Base-by-base conservation (phyloP, 192 early-diverging fungal species). In the Mortierella hygrophila region DNA sequence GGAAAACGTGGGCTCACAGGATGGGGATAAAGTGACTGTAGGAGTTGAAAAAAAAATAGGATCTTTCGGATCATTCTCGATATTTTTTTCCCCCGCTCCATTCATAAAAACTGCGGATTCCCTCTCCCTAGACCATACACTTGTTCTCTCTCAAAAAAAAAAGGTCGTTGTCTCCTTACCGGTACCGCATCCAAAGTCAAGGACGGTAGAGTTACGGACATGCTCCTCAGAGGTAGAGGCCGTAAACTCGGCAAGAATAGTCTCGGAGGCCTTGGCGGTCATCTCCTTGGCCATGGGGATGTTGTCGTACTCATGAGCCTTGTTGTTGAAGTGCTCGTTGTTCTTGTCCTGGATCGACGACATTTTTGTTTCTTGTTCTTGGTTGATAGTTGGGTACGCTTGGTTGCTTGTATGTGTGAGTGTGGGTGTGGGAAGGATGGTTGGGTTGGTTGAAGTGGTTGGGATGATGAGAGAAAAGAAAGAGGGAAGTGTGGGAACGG, bases 141-240 rank as follows among this genome's bases (percentile, higher is more conserved):
- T 16, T 71, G 37, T 16, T 41, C 47, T 71, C 26, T 55, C 4
- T 52, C 42, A 46, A 79, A 26, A 9, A 55, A 71, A 55, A 54
- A 54, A 1, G 55, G 21, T 38, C 44, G 4, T 52, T 23, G 37
- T 40, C 10, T 46, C 2, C 10, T 49, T 82, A 79, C 82, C 82
- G n/a, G 73, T 85, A 26, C 82, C 82, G 47, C 77, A 79, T 79
- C 82, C 82, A 57, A 85, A 85, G 60, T 85, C 82, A n/a, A 85
- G 74, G 47, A 55, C 77, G 4, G 47, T 41, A 18, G 82, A 55
- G 46, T 70, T 72, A 32, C 72, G 71, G 68, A 85, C 65, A n/a
- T 44, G 72, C 41, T 85, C 77, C 18, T 76, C 77, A 54, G 74
- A 76, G 38, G 82, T 79, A 0, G 74, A 68, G 16, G 23, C 68